Evolutionary conservation across 352 stramenopile genomes (phyloP).

Genomic region (Globisporangium acanthophoron): DNA sequence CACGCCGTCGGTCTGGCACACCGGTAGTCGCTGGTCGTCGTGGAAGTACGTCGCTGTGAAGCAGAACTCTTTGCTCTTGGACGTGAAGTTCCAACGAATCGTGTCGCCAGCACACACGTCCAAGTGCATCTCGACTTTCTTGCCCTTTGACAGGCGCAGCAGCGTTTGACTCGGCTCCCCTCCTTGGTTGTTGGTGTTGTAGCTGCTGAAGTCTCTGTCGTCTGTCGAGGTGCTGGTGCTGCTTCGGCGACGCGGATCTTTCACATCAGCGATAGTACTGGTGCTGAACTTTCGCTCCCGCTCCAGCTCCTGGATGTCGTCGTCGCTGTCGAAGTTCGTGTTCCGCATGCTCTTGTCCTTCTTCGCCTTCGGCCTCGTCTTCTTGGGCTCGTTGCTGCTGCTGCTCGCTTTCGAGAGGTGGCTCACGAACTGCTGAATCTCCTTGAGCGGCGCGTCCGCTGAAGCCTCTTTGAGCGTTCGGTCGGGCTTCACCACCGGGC

Average conservation of each 20-base stretch:
- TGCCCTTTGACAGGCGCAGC: conserved; percentile 45
- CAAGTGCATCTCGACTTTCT: conserved; percentile 78
- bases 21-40: conserved; percentile 37
- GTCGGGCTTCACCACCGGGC: conserved; percentile 41
- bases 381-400: not conserved
- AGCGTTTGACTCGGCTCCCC: conserved; percentile 6
- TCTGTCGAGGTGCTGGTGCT: not conserved
- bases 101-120: conserved; percentile 61
- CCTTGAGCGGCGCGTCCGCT: conserved; percentile 29
- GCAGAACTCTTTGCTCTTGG: conserved; percentile 53
- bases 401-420: conserved; percentile 24
- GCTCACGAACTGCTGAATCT: conserved; percentile 54
- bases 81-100: conserved; percentile 56
- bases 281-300: conserved; percentile 4
- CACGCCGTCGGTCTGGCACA: conserved; percentile 54
- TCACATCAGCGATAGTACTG: conserved; percentile 1
- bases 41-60: conserved; percentile 60
- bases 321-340: conserved; percentile 22
- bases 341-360: conserved; percentile 32
- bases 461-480: conserved; percentile 37
- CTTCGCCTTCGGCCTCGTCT: conserved; percentile 19
- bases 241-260: conserved; percentile 2
- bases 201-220: not conserved
- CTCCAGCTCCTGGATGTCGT: conserved; percentile 15
- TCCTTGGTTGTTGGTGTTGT: conserved; percentile 5